Base-by-base conservation (phyloP, 2,329 filamentous ascomycete genomes). In the Diplodia mutila region DNA sequence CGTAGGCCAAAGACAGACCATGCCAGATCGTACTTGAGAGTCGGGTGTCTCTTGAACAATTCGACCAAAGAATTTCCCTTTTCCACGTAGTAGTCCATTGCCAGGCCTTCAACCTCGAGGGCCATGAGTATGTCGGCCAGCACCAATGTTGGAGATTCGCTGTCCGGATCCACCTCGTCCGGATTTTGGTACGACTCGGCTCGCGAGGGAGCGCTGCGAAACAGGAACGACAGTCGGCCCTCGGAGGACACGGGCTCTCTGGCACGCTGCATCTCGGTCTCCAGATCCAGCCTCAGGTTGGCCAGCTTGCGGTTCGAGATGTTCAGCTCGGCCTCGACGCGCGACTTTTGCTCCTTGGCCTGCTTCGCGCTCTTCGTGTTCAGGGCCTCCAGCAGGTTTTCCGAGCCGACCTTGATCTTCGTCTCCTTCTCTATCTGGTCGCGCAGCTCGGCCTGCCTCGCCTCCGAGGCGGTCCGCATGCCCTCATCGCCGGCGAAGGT, bases 331-430 rank as follows among this genome's bases (percentile, higher is more conserved):
- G 91, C 91, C 81, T 99, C 83, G n/a, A 84, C 83, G 70, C 81
- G 78, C 59, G 80, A 74, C 53, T 82, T 76, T 75, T 85, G 83
- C 65, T 84, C 94, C 77, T 94, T 96, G 70, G 91, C 91, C 78
- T 98, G 94, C 81, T 98, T 99, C 54, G 92, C 91, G 79, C 97
- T 97, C 80, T 99, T 99, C 53, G 89, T 87, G 78, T 97, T 93
- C 71, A 99, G 82, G 14, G 95, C 95, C 82, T 99, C 95, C 48
- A 99, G 85, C 87, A 99, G 90, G 77, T 99, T 99, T 83, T 99
- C 95, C 68, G 94, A 97, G 23, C 95, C 95, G 74, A 94, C 91
- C 80, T 97, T 97, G 77, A 99, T 98, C 84, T 98, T 98, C 82
- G 94, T 90, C 81, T 99, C 96, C 75, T 96, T 94, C 72, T 93